Evolutionary conservation across 148 eudicot genomes (phyloP).

Genomic region (Spergularia marina): DNA sequence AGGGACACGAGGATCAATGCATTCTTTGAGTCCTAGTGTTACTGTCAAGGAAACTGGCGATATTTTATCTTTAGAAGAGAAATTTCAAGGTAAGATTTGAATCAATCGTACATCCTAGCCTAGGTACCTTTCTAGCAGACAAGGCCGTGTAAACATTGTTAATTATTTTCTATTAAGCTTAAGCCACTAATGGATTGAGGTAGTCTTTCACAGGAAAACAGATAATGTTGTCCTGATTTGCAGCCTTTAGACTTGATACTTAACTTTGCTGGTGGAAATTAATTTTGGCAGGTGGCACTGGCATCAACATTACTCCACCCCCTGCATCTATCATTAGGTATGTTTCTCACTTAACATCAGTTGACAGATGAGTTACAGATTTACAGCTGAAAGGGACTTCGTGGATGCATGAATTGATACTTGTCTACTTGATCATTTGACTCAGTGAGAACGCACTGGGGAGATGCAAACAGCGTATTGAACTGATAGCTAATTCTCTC

Average conservation of each 20-base stretch:
- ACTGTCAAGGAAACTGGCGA: slow-evolving; percentile 89
- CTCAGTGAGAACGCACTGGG: slow-evolving; percentile 57
- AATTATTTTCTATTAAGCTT: background rate
- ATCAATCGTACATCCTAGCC: background rate
- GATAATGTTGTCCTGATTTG: background rate
- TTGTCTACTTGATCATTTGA: background rate
- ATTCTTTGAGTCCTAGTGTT: slow-evolving; percentile 75
- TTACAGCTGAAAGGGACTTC: background rate
- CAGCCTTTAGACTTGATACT: slow-evolving; percentile 2
- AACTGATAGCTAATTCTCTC: slow-evolving; percentile 78
- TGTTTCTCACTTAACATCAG: slow-evolving; percentile 10
- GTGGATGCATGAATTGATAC: background rate
- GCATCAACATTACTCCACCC: slow-evolving; percentile 92
- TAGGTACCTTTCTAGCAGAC: background rate
- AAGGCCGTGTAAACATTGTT: background rate
- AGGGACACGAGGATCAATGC: slow-evolving; percentile 79
- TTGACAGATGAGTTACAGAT: background rate
- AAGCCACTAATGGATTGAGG: background rate
- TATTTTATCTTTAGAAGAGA: slow-evolving; percentile 87
- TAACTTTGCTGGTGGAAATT: slow-evolving; percentile 3
- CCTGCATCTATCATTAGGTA: slow-evolving; percentile 76
- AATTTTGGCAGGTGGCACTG: slow-evolving; percentile 76
- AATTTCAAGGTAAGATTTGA: slow-evolving; percentile 68
- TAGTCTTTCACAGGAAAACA: background rate
- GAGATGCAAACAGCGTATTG: slow-evolving; percentile 62